Conservation (phyloP, 352 stramenopile species). For the Globisporangium viniferum region DNA sequence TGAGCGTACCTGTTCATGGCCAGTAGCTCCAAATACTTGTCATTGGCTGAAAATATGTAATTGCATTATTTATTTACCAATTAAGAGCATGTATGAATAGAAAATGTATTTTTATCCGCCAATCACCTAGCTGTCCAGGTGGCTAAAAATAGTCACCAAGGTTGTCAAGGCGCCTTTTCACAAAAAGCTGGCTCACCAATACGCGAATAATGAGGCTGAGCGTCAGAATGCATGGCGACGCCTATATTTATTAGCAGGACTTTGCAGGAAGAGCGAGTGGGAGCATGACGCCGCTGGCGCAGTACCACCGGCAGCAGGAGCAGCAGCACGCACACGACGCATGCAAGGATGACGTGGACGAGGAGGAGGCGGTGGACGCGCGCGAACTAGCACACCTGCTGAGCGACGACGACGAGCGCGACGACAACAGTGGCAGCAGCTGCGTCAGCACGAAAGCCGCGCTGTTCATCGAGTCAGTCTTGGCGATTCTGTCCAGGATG, state of each 20-base stretch:
- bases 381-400: slow-evolving; percentile 38
- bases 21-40: not conserved
- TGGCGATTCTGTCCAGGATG: slow-evolving; percentile 37
- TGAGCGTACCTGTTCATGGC: slow-evolving; percentile 1
- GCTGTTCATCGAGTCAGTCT: slow-evolving; percentile 26
- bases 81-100: not conserved
- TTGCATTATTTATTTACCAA: not conserved
- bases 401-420: slow-evolving; percentile 35
- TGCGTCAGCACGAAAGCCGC: slow-evolving; percentile 1
- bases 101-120: too few species aligned
- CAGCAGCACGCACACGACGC: not conserved
- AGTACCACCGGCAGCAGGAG: not conserved
- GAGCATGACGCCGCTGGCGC: not conserved
- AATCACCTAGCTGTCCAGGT: not conserved
- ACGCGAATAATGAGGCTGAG: not conserved
- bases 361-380: slow-evolving; percentile 19
- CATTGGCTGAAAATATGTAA: not conserved
- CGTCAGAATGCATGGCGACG: not conserved
- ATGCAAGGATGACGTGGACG: not conserved
- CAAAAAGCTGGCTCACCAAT: not conserved
- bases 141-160: not conserved
- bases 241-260: not conserved
- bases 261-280: not conserved
- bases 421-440: slow-evolving; percentile 10
- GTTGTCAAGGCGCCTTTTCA: not conserved